A percentile compares a stretch with the other conserved stretches of the same genome.
These are phyloP conservation scores for Ophiocordyceps camponoti-leonardi DNA, from an alignment of 2,329 filamentous ascomycete species.

Conservation along the genomic window DNA sequence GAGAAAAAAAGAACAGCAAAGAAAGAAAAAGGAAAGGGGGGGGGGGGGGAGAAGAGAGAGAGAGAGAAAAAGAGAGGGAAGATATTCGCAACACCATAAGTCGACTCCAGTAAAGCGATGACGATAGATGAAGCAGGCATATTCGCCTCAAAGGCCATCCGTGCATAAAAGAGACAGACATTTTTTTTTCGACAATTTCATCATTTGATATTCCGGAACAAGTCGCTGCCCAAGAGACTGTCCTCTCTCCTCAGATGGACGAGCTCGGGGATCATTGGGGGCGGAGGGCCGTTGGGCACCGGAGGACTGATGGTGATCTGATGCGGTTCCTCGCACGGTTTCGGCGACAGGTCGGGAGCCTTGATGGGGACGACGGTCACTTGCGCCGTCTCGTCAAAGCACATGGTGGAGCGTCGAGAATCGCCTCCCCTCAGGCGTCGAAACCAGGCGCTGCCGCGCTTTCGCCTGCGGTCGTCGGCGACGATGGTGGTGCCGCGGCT, in stretches of 20 bases:
- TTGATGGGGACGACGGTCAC: slow-evolving; percentile 6
- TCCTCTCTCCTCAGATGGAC: slow-evolving; percentile 31
- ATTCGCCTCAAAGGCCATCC: background rate
- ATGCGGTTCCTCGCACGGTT: background rate
- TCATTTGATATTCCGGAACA: slow-evolving; percentile 44
- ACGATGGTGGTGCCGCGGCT: slow-evolving; percentile 32
- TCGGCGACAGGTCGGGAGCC: slow-evolving; percentile 11
- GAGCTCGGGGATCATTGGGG: slow-evolving; percentile 44
- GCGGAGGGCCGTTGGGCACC: slow-evolving; percentile 26
- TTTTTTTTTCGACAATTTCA: background rate
- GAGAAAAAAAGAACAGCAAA: background rate
- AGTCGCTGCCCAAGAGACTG: slow-evolving; percentile 28
- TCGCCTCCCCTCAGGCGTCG: slow-evolving; percentile 28
- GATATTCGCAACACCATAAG: background rate
- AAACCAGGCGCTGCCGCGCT: slow-evolving; percentile 42
- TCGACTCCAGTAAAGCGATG: background rate
- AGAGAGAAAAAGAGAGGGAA: background rate
- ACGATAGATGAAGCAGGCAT: background rate
- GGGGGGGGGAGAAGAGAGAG: too few species aligned
- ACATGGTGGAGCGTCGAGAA: slow-evolving; percentile 22
- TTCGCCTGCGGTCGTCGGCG: slow-evolving; percentile 34
- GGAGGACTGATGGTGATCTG: background rate
- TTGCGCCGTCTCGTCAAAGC: slow-evolving; percentile 19
- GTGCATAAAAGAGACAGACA: background rate
- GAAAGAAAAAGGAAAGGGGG: too few species aligned